Evolutionary conservation across 2,329 filamentous ascomycete genomes (phyloP), one percentile per base, ranked within the genome.

Genomic region (Ophioceras dolichostomum): DNA sequence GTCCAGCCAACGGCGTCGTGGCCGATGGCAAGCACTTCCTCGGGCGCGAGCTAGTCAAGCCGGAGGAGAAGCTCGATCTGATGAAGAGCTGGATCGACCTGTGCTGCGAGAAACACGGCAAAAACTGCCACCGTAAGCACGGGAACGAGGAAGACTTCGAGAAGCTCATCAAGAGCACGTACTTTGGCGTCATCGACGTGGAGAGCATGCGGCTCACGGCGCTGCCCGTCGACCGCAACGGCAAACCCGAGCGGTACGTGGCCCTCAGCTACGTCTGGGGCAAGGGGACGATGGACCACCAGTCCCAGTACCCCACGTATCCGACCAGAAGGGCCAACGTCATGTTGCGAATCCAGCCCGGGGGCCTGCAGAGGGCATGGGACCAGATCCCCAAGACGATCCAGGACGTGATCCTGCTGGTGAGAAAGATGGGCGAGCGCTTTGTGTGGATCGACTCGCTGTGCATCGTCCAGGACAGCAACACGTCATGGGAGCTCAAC

Each of bases 401-500:
- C 10, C 36, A 28, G 21, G 43, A 47, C 17, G 46, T 45, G 2
- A 24, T 45, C 4, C 26, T 24, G 8, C 33, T 42, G 10, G 42
- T 45, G 2, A 30, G 32, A 4, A 34, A 28, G 4, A 18, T 45
- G 1, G 40, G 38, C 3, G 18, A 38, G 7, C 34, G 28, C 5
- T 45, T 43, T 29, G 30, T 52, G 10, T 53, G 50, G 50, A 44
- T 53, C 30, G 50, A 51, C 24, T 42, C 47, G 4, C 39, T 52
- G 0, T 51, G 49, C 38, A 52, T 52, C 18, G 45, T 50, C 22
- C 47, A 51, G 19, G 44, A 45, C 21, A 36, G 33, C 21, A 4
- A 33, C 1, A 27, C 42, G 10, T 48, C 45, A 1, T 57, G 51
- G 52, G 42, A 45, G 10, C 44, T 52, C 10, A 56, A 57, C 34